Conservation (phyloP, 768 basidiomycete species). For the Crassisporium funariophilum region DNA sequence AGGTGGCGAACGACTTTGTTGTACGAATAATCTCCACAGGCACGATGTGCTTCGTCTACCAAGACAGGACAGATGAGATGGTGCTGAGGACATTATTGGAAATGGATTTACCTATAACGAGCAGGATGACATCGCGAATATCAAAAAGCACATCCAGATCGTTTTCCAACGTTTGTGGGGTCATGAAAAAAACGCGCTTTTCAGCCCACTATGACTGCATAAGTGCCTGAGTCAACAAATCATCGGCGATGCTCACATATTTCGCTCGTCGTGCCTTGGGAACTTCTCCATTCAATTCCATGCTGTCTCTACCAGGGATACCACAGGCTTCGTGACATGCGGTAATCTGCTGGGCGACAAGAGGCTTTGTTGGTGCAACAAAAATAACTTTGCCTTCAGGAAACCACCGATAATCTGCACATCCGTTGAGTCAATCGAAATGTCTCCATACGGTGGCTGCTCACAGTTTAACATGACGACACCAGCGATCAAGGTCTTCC, state of each 20-base stretch:
- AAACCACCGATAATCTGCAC: constrained; percentile 86
- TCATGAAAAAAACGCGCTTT: constrained; percentile 93
- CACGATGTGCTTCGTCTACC: constrained; percentile 92
- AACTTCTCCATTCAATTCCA: constrained; percentile 84
- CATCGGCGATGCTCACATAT: constrained; percentile 48
- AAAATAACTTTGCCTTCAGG: constrained; percentile 92
- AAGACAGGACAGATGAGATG: not conserved
- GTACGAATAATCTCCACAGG: constrained; percentile 92
- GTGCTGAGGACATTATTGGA: not conserved
- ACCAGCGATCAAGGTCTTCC: constrained; percentile 98
- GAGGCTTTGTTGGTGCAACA: constrained; percentile 93
- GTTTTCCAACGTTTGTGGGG: constrained; percentile 91
- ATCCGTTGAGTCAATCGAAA: constrained; percentile 7
- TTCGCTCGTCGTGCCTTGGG: constrained; percentile 51
- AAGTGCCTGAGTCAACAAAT: not conserved
- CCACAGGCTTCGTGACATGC: constrained; percentile 94
- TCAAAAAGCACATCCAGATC: constrained; percentile 82
- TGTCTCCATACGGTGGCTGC: constrained; percentile 8
- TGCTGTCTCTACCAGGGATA: constrained; percentile 83
- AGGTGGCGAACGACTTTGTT: constrained; percentile 85
- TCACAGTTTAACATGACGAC: constrained; percentile 94
- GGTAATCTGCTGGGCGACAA: constrained; percentile 93
- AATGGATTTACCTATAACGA: constrained; percentile 74
- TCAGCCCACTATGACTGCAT: constrained; percentile 61
- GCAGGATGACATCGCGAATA: constrained; percentile 74